Evolutionary conservation across 768 basidiomycete species (phyloP).

Genomic region (Tricholoma sp.): DNA sequence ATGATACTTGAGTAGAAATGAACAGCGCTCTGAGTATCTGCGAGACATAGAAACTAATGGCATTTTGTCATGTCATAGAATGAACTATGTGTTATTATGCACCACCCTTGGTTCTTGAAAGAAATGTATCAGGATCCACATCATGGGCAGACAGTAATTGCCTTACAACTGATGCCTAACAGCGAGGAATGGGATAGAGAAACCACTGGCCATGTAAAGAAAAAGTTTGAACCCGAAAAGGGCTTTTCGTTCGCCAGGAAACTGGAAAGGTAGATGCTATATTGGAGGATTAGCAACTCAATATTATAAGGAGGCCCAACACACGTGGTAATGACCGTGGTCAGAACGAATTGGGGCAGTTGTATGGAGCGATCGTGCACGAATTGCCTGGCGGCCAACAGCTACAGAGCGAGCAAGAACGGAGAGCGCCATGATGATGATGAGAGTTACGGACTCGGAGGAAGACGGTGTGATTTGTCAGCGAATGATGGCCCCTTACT

Average conservation of each 20-base stretch:
- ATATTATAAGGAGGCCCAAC: constrained; percentile 12
- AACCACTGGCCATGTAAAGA: constrained; percentile 47
- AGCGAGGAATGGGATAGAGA: constrained; percentile 64
- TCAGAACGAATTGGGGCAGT: constrained; percentile 39
- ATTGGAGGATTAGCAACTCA: constrained; percentile 6
- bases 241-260: constrained; percentile 45
- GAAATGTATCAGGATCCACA: constrained; percentile 4
- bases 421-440: constrained; percentile 36
- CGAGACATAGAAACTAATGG: background rate
- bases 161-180: constrained; percentile 61
- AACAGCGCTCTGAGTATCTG: background rate
- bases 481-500: constrained; percentile 1
- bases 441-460: background rate
- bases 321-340: constrained; percentile 56
- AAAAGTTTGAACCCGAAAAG: constrained; percentile 45
- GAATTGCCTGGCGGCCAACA: constrained; percentile 34
- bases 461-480: constrained; percentile 10
- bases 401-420: constrained; percentile 36
- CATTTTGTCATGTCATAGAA: background rate
- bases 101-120: constrained; percentile 38
- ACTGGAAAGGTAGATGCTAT: constrained; percentile 55
- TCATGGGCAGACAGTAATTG: background rate
- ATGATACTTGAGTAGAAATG: constrained; percentile 12
- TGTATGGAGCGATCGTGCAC: constrained; percentile 34
- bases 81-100: constrained; percentile 5